These are phyloP conservation scores for Jackrogersella multiformis DNA, from an alignment of 495 filamentous ascomycete species.

Conservation along the genomic window DNA sequence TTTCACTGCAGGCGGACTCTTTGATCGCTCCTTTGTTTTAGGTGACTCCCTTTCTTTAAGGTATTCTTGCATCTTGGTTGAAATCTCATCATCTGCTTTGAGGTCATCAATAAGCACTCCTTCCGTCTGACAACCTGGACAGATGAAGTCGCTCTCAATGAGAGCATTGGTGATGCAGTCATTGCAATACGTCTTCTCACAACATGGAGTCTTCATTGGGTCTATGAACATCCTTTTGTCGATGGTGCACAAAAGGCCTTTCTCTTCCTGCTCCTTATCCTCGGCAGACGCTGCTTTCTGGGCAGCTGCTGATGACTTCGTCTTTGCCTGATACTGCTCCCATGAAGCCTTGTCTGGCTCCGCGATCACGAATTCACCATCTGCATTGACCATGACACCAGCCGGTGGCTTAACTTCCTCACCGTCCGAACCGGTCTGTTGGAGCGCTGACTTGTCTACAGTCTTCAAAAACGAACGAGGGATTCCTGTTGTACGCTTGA, in stretches of 20 bases:
- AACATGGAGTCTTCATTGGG: constrained; percentile 98
- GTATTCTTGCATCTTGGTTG: constrained; percentile 79
- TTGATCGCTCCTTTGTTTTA: constrained; percentile 57
- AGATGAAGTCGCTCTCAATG: constrained; percentile 96
- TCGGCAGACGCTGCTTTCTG: constrained; percentile 73
- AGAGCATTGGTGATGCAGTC: constrained; percentile 98
- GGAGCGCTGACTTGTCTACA: constrained; percentile 83
- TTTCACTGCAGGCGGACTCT: constrained; percentile 50
- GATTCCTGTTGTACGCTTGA: constrained; percentile 96
- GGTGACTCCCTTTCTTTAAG: constrained; percentile 74
- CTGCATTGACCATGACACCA: constrained; percentile 95
- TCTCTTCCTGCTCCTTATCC: constrained; percentile 81
- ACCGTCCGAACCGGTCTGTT: constrained; percentile 76
- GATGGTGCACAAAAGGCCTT: constrained; percentile 89
- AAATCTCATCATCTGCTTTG: constrained; percentile 77
- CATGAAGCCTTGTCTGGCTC: constrained; percentile 93
- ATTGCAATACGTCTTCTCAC: constrained; percentile 96
- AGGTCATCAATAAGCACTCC: constrained; percentile 94
- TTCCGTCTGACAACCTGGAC: constrained; percentile 88
- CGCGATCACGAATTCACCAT: constrained; percentile 95
- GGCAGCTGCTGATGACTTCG: constrained; percentile 81
- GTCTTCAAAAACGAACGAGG: constrained; percentile 92
- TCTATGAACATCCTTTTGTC: constrained; percentile 97
- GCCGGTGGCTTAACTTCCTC: constrained; percentile 79
- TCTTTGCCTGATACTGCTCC: constrained; percentile 95